These are phyloP conservation scores for Hypoxylon sp. DNA, from an alignment of 2,329 filamentous ascomycete species.

Conservation along the genomic window DNA sequence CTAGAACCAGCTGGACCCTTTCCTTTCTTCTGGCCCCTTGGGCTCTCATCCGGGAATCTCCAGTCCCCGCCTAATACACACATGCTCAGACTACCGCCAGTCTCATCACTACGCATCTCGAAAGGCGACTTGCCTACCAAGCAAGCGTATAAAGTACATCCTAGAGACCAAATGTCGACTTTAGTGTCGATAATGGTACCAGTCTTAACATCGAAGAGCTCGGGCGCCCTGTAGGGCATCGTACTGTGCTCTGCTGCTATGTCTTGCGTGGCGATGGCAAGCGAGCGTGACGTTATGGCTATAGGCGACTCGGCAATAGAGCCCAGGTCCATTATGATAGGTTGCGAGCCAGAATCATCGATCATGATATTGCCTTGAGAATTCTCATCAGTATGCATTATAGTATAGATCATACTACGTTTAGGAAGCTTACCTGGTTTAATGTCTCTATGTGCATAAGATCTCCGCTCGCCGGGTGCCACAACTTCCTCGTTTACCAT, in stretches of 20 bases:
- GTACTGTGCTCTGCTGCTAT: constrained; percentile 96
- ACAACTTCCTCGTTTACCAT: constrained; percentile 85
- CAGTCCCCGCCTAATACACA: constrained; percentile 95
- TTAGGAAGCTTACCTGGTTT: constrained; percentile 80
- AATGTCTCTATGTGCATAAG: constrained; percentile 96
- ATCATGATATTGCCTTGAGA: constrained; percentile 93
- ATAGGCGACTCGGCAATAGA: constrained; percentile 90
- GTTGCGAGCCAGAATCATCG: constrained; percentile 86
- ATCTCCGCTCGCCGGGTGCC: constrained; percentile 77
- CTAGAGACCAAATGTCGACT: constrained; percentile 97
- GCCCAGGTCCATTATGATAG: constrained; percentile 97
- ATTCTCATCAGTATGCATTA: constrained; percentile 20
- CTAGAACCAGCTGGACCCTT: constrained; percentile 58
- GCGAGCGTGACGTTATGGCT: constrained; percentile 88
- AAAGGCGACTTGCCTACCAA: constrained; percentile 97
- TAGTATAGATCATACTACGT: constrained; percentile 2
- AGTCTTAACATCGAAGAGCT: constrained; percentile 98
- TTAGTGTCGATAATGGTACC: constrained; percentile 94
- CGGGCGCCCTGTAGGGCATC: constrained; percentile 97
- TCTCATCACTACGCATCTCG: constrained; percentile 95
- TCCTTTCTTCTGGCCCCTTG: constrained; percentile 65
- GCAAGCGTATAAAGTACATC: constrained; percentile 97
- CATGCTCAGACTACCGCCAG: constrained; percentile 91
- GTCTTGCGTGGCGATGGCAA: constrained; percentile 94
- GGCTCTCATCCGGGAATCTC: constrained; percentile 92